Base-by-base conservation (phyloP, 768 basidiomycete genomes). In the Lactifluus subvellereus region DNA sequence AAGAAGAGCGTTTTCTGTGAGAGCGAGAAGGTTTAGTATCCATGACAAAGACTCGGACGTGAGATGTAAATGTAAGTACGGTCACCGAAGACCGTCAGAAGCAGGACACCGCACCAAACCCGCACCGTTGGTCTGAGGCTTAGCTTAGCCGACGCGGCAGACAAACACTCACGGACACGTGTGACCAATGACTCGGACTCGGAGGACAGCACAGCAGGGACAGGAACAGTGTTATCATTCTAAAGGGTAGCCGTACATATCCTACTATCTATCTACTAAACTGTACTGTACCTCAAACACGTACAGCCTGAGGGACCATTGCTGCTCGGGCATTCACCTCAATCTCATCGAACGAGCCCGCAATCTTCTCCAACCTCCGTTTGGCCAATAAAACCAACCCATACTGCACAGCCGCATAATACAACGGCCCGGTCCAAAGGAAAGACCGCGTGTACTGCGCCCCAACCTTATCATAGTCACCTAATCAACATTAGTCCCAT, bases 1-100 rank as follows among this genome's bases (percentile, higher is more conserved):
- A 72, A 9, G 88, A 86, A 52, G 77, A 67, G 37, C 84, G 84
- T 71, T 83, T 86, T 69, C 80, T 79, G 69, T 86, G 84, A 7
- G 52, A 54, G 30, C 72, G 70, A 48, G 57, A 40, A 16, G 47
- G 58, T 16, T 64, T 64, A 9, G 37, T 8, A 1, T 60, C 43
- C 62, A 64, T 59, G 57, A 30, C n/a, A 22, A 43, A 43, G 52
- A 33, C 27, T 27, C 27, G 2, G 27, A 27, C 27, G 27, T 27
- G 27, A 27, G 27, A 27, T 27, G 27, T 1, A 27, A 27, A 27
- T 27, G 27, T 27, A 18, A 50, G 49, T 51, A 35, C 18, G 16
- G 22, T 32, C 13, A 37, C 10, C 35, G 9, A 37, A 37, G 35
- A 37, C 35, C 35, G 35, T 37, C 35, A 43, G 2, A 18, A n/a